Base-by-base conservation (phyloP, 352 stramenopile species). In the Bremia lactucae region DNA sequence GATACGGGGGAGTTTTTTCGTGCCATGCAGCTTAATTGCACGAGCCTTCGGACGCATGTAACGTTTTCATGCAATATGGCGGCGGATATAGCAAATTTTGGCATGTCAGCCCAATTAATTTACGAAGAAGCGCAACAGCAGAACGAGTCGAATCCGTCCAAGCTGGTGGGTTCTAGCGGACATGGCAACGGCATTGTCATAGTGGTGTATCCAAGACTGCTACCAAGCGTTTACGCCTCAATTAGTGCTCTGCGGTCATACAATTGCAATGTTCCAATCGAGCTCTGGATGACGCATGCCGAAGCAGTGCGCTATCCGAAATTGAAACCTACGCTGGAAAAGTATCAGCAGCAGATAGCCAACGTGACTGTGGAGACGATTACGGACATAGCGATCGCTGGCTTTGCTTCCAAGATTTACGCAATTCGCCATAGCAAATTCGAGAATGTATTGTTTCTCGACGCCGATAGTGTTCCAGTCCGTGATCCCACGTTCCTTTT, bases 401-500 rank as follows among this genome's bases (percentile, higher is more conserved):
- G 65, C 2, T 87, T 84, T 46, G 63, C 56, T 22, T 82, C 65
- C 42, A 87, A 88, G 55, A 74, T 83, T 24, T 66, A 84, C 42
- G 71, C 69, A 26, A 70, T 88, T 21, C 65, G 72, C 37, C 54
- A 87, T 51, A 77, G 60, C 40, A 46, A 57, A 15, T 87, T 85
- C 31, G 68, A 75, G 28, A 72, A 79, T 19, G 69, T 87, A 20
- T 42, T 89, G n/a, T 83, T 86, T 33, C 54, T 89, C 18, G 77
- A 87, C 16, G 66, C 72, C 3, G 74, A 85, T 47, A 87, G 82
- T 37, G 58, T 84, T 2, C 68, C 74, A 0, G 65, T 82, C 10
- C 41, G 55, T 8, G 72, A 89, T 40, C 74, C 74, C 35, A 79
- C 62, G 4, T 89, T 68, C 49, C 46, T 89, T 3, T 89, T 89